Evolutionary conservation across 2,329 filamentous ascomycete species (phyloP), one percentile per base, ranked within the genome.

Genomic region (Arthroderma sp.): DNA sequence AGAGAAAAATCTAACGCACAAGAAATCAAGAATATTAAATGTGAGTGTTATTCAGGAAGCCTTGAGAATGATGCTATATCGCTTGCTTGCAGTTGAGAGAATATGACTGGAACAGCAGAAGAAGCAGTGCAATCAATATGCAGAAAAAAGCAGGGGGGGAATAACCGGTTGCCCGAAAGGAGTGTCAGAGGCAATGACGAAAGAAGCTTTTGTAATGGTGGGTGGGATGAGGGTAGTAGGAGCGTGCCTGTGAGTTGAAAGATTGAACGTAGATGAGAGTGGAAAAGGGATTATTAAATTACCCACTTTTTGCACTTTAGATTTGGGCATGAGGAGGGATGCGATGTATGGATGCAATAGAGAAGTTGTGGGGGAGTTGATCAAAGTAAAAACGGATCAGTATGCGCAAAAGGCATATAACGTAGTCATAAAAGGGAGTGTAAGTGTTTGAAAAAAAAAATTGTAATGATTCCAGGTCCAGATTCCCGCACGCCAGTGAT

Each of bases 361-460:
- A 28, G 41, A 23, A 47, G 19, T 6, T 13, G 41, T 15, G 25
- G 41, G 23, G 23, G 19, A 43, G 15, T 47, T 19, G 21, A 31
- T 31, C 28, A 31, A 7, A 31, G n/a, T 31, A 38, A 38, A 38
- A 31, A 31, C 3, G 3, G 28, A n/a, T n/a, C 35, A 25, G 39
- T 13, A 43, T 17, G 17, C 39, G 39, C 39, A 19, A 15, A 43
- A 19, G 39, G 39, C 17, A 51, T 51, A 9, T 31, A 33, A 21
- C 47, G 17, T 51, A 33, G 28, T 51, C 47, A 51, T 51, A n/a
- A 51, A 51, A 33, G 25, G 28, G 47, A 51, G 25, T 51, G 47
- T 51, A 49, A 21, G 47, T 31, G 25, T 31, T 31, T 31, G 13
- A 17, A 9, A 51, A 51, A 28, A 31, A 51, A 35, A 31, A 31